Evolutionary conservation across 2,329 filamentous ascomycete species (phyloP).

Genomic region (Paracamarosporium sp.): DNA sequence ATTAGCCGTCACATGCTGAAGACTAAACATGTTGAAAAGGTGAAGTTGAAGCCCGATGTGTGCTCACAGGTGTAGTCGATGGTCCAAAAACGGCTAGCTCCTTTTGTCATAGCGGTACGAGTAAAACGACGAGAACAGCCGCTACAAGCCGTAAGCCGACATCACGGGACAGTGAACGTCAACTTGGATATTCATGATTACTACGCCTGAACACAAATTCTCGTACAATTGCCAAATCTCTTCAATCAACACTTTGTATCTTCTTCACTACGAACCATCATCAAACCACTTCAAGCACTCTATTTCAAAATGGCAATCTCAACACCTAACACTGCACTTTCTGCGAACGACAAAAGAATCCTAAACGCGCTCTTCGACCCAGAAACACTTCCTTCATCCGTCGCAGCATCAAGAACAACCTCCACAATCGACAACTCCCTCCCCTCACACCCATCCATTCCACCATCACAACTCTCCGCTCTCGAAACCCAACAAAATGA

Average conservation of each 20-base stretch:
- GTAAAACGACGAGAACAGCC: slow-evolving; percentile 9
- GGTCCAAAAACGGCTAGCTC: neutral
- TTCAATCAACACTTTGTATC: neutral
- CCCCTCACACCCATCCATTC: slow-evolving; percentile 50
- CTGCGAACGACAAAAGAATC: slow-evolving; percentile 46
- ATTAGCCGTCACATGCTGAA: neutral
- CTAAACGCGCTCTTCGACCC: slow-evolving; percentile 50
- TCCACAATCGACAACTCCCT: slow-evolving; percentile 53
- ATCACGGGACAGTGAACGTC: slow-evolving; percentile 6
- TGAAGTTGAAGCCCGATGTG: neutral
- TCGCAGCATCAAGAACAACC: slow-evolving; percentile 56
- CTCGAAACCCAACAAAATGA: slow-evolving; percentile 53
- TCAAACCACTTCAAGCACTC: neutral
- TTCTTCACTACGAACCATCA: neutral
- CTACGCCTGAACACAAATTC: neutral
- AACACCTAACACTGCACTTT: slow-evolving; percentile 55
- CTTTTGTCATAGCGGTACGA: neutral
- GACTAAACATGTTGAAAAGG: neutral
- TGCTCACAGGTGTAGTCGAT: neutral
- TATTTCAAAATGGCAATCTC: slow-evolving; percentile 26
- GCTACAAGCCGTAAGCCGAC: slow-evolving; percentile 16
- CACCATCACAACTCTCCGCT: slow-evolving; percentile 40
- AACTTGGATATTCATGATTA: neutral
- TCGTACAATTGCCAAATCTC: neutral
- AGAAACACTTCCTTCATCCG: slow-evolving; percentile 49